Evolutionary conservation across 1,284 basidiomycete species (phyloP), one percentile per base, ranked within the genome.

Genomic region (Leccinum griseonigrum): DNA sequence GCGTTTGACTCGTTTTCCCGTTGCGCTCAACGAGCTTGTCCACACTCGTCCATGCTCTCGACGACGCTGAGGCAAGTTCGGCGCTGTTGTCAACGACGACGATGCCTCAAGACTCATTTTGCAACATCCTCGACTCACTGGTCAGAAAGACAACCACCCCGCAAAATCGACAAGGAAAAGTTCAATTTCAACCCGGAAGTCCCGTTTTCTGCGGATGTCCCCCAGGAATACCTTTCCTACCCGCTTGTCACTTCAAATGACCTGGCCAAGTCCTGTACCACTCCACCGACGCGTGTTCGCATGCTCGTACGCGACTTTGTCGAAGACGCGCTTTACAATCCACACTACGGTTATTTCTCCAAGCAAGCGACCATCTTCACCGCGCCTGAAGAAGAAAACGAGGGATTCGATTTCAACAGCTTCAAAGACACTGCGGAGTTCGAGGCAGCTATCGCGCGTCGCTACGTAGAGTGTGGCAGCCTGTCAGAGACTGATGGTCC

Each of bases 221-320:
- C 83, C 36, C 70, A 77, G 32, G 70, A 85, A 76, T 79, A 84
- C 63, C 67, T 79, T 62, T 75, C 82, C 60, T 91, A 90, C 74
- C 81, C 81, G 18, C 78, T 85, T 46, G 88, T 97, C 62, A 90
- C 89, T 6, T 90, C 95, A 6, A 86, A 88, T 65, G 84, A 90
- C 61, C 76, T 96, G 58, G 71, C 73, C 29, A 75, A 74, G 60
- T 66, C 70, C 22, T 77, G 79, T 60, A 79, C 75, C n/a, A 77
- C 80, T 55, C 93, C 91, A 3, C 97, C 96, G 3, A 85, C 81
- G 22, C 80, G 85, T 58, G 95, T 96, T 56, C 94, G 93, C 74
- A 97, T 98, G 94, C 88, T 99, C 38, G 88, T 92, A 54, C 85
- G 97, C 63, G 97, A 99, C 78, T 99, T 94, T 74, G 96, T 99